Evolutionary conservation across 2,329 filamentous ascomycete genomes (phyloP).

Genomic region (Pseudonectria buxi): DNA sequence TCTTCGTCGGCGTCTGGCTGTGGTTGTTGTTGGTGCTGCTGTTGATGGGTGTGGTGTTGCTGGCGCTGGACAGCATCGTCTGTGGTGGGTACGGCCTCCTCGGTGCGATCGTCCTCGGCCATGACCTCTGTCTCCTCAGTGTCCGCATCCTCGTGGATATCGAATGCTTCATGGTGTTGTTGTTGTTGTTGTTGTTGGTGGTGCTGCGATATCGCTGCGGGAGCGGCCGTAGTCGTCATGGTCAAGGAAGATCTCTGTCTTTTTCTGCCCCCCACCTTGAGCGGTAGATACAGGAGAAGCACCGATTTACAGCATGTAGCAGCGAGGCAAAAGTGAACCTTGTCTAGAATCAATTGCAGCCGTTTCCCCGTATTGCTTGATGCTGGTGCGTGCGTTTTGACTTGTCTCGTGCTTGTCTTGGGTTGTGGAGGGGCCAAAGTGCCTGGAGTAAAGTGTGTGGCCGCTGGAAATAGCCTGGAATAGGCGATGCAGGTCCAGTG

Average conservation of each 20-base stretch:
- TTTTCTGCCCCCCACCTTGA: too few species aligned
- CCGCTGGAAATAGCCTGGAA: too few species aligned
- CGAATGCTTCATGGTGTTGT: constrained; percentile 25
- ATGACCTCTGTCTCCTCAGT: constrained; percentile 47
- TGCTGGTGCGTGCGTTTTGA: too few species aligned
- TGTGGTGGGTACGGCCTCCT: constrained; percentile 15
- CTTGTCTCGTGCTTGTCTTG: too few species aligned
- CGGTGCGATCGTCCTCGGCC: constrained; percentile 32
- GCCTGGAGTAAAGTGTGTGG: neutral
- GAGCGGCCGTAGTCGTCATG: too few species aligned
- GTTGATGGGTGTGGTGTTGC: neutral
- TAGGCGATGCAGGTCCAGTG: neutral
- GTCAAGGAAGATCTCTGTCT: too few species aligned
- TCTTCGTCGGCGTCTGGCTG: constrained; percentile 19
- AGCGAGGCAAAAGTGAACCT: too few species aligned
- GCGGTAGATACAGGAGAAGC: too few species aligned
- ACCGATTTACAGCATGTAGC: too few species aligned
- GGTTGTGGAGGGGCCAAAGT: neutral
- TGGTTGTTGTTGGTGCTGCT: constrained; percentile 9
- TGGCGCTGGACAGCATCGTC: constrained; percentile 19
- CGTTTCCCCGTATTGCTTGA: too few species aligned
- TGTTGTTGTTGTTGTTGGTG: constrained; percentile 8
- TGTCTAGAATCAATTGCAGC: too few species aligned
- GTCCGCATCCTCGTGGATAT: constrained; percentile 44
- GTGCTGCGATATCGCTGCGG: too few species aligned